Conservation (phyloP, 2,329 filamentous ascomycete genomes). For the Fusarium burgessii region DNA sequence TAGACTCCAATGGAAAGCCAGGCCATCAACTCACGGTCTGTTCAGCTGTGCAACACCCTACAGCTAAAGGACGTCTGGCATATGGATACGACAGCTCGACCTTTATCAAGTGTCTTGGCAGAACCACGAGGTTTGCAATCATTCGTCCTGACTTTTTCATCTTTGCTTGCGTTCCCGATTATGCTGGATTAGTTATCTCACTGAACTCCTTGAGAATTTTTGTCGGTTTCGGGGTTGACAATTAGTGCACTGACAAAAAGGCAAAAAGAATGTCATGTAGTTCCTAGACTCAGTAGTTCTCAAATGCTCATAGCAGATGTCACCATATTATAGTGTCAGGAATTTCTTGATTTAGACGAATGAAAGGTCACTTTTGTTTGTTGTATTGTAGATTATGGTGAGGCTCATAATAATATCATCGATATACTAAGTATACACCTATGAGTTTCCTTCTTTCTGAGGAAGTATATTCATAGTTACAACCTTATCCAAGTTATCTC, state of each 20-base stretch:
- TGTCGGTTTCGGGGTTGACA: not conserved
- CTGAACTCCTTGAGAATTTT: not conserved
- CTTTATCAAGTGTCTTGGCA: not conserved
- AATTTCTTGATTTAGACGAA: too few relatives aligned
- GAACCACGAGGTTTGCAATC: not conserved
- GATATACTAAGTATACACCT: too few relatives aligned
- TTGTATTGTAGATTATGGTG: too few relatives aligned
- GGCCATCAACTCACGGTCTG: not conserved
- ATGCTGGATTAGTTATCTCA: not conserved
- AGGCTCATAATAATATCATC: too few relatives aligned
- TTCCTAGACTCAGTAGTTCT: rapidly evolving
- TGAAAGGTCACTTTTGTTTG: too few relatives aligned
- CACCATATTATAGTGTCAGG: too few relatives aligned
- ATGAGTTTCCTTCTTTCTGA: too few relatives aligned
- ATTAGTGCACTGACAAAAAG: rapidly evolving
- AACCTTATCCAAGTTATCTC: too few relatives aligned
- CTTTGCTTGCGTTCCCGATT: not conserved
- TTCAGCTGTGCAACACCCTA: not conserved
- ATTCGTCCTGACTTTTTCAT: not conserved
- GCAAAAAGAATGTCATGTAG: rapidly evolving
- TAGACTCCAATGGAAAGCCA: not conserved
- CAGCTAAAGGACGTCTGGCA: not conserved
- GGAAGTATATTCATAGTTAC: too few relatives aligned
- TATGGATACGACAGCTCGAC: not conserved
- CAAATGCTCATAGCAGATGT: too few relatives aligned